phyloP scores from a whole-genome alignment of 2,329 filamentous ascomycete genomes.

The Fusarium heterosporum region DNA sequence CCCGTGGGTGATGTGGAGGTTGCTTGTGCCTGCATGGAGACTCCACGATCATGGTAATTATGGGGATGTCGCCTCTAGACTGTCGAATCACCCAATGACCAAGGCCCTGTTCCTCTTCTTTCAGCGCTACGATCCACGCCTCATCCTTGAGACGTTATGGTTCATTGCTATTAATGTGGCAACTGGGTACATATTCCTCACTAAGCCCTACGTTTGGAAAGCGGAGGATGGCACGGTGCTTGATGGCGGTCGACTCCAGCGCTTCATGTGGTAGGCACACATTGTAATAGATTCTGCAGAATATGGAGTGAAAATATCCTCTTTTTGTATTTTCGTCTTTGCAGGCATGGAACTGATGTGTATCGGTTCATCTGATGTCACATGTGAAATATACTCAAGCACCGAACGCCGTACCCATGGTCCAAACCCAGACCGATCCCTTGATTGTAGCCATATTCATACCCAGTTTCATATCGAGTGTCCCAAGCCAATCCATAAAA shows the following conservation, averaged over 20 bases:
- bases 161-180: conserved; percentile 71
- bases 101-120: conserved; percentile 18
- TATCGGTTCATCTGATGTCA: conserved; percentile 11
- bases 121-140: conserved; percentile 57
- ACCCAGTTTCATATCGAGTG: conserved; percentile 28
- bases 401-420: conserved; percentile 36
- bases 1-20: conserved; percentile 92
- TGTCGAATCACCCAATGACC: conserved; percentile 10
- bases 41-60: conserved; percentile 36
- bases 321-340: conserved; percentile 39
- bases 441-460: conserved; percentile 15
- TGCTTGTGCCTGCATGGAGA: conserved; percentile 74
- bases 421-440: conserved; percentile 8
- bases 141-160: conserved; percentile 75
- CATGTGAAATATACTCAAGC: conserved; percentile 22
- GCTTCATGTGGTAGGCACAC: conserved; percentile 81
- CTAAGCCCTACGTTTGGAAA: conserved; percentile 74
- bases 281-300: background rate
- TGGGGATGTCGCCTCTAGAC: background rate
- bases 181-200: conserved; percentile 79
- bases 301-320: conserved; percentile 28
- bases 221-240: conserved; percentile 62
- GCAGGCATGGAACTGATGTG: conserved; percentile 13
- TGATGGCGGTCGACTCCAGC: conserved; percentile 70
- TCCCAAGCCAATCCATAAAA: conserved; percentile 10